These are phyloP conservation scores for Ilex aquifolium DNA, from an alignment of 257 asterid genomes.

Conservation along the genomic window DNA sequence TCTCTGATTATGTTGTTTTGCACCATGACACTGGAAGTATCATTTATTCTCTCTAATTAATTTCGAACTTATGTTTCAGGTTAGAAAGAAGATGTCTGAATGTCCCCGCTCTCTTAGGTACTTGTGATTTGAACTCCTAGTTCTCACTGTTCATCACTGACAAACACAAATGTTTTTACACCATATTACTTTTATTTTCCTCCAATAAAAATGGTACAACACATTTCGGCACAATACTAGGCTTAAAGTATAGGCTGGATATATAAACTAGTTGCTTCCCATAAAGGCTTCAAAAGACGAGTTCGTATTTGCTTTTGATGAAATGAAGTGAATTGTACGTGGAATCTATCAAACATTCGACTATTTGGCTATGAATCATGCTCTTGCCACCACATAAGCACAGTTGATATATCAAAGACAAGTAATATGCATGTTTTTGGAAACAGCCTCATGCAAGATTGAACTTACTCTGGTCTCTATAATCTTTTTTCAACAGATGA, in stretches of 20 bases:
- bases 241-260: background rate
- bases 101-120: conserved; percentile 81
- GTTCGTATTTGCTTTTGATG: too few species aligned
- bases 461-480: too few species aligned
- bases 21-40: conserved; percentile 5
- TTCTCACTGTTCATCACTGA: background rate
- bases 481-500: too few species aligned
- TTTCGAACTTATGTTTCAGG: conserved; percentile 31
- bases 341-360: too few species aligned
- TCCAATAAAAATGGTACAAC: background rate
- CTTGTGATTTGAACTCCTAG: background rate
- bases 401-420: too few species aligned
- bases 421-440: too few species aligned
- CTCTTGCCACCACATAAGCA: too few species aligned
- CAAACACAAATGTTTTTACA: background rate
- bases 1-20: background rate
- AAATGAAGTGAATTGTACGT: too few species aligned
- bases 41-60: conserved; percentile 10
- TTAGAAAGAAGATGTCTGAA: conserved; percentile 82
- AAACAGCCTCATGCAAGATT: too few species aligned
- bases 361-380: too few species aligned
- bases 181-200: background rate
- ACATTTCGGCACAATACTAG: background rate
- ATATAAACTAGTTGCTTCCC: background rate
- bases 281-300: too few species aligned